phyloP scores from a whole-genome alignment of 495 filamentous ascomycete species.

The Podospora bellae-mahoneyi region DNA sequence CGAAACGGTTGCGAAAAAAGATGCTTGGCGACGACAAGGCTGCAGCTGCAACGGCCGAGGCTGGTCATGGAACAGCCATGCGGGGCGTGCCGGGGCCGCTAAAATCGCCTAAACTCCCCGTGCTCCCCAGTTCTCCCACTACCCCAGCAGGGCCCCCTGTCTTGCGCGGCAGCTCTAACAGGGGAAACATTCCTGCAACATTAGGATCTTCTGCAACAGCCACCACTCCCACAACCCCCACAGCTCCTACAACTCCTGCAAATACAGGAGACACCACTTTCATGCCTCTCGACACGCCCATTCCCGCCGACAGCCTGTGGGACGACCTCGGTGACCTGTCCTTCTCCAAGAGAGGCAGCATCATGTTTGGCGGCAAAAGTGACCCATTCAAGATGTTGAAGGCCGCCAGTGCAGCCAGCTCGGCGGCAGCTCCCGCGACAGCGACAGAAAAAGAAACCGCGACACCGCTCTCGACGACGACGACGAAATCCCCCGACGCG shows the following conservation, averaged over 20 bases:
- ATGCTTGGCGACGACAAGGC: constrained; percentile 27
- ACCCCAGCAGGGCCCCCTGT: constrained; percentile 26
- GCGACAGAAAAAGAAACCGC: constrained; percentile 4
- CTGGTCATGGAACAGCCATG: constrained; percentile 14
- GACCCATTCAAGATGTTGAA: constrained; percentile 23
- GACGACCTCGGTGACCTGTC: constrained; percentile 48
- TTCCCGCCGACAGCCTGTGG: constrained; percentile 51
- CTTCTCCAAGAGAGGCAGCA: constrained; percentile 62
- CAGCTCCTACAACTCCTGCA: not conserved
- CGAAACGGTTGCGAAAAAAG: constrained; percentile 38
- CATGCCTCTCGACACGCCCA: constrained; percentile 48
- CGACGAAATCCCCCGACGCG: not conserved
- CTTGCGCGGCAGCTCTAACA: constrained; percentile 4
- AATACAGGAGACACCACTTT: constrained; percentile 20
- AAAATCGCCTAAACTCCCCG: constrained; percentile 24
- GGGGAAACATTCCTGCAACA: constrained; percentile 22
- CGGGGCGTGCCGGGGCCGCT: constrained; percentile 26
- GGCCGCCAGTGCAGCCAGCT: constrained; percentile 1
- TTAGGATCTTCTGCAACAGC: constrained; percentile 17
- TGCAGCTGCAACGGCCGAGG: constrained; percentile 17
- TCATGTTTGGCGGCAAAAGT: constrained; percentile 57
- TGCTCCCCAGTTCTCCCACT: constrained; percentile 28
- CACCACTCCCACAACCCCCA: not conserved
- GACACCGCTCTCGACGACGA: not conserved
- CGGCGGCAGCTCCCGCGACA: not conserved